phyloP scores from a whole-genome alignment of 2,329 filamentous ascomycete species.

The Ophiostoma montium region DNA sequence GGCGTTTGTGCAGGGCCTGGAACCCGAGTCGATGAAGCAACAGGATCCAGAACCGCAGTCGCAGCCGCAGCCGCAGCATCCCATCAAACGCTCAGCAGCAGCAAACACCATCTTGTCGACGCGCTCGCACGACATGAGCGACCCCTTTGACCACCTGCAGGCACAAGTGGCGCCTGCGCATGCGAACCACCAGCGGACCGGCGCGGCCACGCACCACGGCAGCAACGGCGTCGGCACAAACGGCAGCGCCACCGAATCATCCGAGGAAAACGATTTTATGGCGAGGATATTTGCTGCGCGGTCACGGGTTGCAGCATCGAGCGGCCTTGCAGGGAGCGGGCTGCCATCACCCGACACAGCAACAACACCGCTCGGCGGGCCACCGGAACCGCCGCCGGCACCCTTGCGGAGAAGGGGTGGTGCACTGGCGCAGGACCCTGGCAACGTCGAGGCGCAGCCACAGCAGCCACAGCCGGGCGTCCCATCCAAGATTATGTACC shows the following conservation, averaged over 20 bases:
- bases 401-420: slow-evolving; percentile 39
- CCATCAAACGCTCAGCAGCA: slow-evolving; percentile 12
- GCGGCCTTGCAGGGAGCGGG: slow-evolving; percentile 20
- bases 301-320: slow-evolving; percentile 27
- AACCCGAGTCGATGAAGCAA: slow-evolving; percentile 23
- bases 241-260: slow-evolving; percentile 16
- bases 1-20: slow-evolving; percentile 32
- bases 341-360: slow-evolving; percentile 33
- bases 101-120: slow-evolving; percentile 26
- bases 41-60: slow-evolving; percentile 24
- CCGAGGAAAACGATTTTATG: slow-evolving; percentile 40
- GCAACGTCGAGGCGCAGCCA: slow-evolving; percentile 12
- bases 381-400: slow-evolving; percentile 34
- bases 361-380: slow-evolving; percentile 46
- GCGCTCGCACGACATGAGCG: slow-evolving; percentile 23
- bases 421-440: slow-evolving; percentile 33
- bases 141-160: slow-evolving; percentile 38
- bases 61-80: slow-evolving; percentile 8
- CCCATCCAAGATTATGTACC: slow-evolving; percentile 50
- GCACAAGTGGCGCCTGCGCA: slow-evolving; percentile 7
- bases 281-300: slow-evolving; percentile 39
- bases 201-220: not conserved
- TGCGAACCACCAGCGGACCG: not conserved
- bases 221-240: not conserved
- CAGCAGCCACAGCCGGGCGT: slow-evolving; percentile 14